Evolutionary conservation across 257 asterid genomes (phyloP).

Genomic region (Fraxinus excelsior): DNA sequence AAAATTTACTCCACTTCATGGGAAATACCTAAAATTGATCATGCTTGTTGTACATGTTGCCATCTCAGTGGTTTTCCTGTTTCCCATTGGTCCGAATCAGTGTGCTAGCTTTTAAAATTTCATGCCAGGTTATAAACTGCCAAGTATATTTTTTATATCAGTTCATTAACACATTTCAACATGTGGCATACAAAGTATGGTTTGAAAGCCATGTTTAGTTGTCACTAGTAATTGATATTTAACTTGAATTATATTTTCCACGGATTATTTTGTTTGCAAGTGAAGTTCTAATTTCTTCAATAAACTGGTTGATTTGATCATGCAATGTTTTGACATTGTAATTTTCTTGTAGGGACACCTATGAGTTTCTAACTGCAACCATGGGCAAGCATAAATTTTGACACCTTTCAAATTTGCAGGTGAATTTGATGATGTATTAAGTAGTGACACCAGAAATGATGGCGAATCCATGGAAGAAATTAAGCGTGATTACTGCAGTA

Average conservation of each 20-base stretch:
- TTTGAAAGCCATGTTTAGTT: background rate
- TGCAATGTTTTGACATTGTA: background rate
- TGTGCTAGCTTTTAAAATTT: background rate
- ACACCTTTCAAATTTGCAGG: constrained; percentile 49
- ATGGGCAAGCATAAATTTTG: constrained; percentile 4
- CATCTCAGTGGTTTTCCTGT: background rate
- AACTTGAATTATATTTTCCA: background rate
- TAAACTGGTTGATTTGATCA: constrained; percentile 1
- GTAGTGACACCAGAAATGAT: constrained; percentile 36
- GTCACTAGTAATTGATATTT: background rate
- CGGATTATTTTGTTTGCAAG: background rate
- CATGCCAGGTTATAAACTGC: background rate
- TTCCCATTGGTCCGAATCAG: background rate
- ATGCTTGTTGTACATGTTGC: background rate
- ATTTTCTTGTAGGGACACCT: constrained; percentile 14
- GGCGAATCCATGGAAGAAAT: constrained; percentile 51
- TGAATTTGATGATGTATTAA: constrained; percentile 87
- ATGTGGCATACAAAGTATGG: background rate
- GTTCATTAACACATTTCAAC: background rate
- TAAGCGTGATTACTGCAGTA: constrained; percentile 41
- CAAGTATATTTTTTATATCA: background rate
- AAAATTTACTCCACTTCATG: background rate
- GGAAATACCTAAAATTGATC: background rate
- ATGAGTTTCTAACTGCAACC: constrained; percentile 1
- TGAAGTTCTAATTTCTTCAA: background rate